These are phyloP conservation scores for Thermomucor indicae-seudaticae DNA, from an alignment of 371 early-diverging fungal genomes.

Conservation along the genomic window DNA sequence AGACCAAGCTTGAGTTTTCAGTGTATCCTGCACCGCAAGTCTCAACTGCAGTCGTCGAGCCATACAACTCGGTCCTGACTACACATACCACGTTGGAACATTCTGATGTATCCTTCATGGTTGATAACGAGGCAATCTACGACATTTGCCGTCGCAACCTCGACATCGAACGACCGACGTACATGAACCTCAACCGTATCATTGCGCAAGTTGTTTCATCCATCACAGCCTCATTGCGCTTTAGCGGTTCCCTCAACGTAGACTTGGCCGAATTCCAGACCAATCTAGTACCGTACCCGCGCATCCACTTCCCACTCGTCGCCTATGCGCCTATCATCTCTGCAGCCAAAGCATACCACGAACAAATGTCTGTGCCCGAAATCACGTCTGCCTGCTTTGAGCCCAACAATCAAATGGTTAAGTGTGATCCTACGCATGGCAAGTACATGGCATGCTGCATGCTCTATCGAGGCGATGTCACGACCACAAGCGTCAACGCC, in stretches of 20 bases:
- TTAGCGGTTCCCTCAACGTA: slow-evolving; percentile 94
- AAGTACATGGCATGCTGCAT: slow-evolving; percentile 96
- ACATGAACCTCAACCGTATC: slow-evolving; percentile 95
- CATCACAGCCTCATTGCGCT: slow-evolving; percentile 98
- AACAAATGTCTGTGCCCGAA: slow-evolving; percentile 83
- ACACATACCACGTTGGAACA: slow-evolving; percentile 96
- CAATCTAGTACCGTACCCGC: slow-evolving; percentile 95
- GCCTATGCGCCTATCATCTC: slow-evolving; percentile 92
- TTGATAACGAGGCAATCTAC: slow-evolving; percentile 95
- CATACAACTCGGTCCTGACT: slow-evolving; percentile 96
- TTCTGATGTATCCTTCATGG: slow-evolving; percentile 91
- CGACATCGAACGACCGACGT: slow-evolving; percentile 95
- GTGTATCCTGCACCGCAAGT: slow-evolving; percentile 99
- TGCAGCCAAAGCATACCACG: slow-evolving; percentile 88
- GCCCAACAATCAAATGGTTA: slow-evolving; percentile 94
- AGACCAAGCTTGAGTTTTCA: slow-evolving; percentile 98
- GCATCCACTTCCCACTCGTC: slow-evolving; percentile 93
- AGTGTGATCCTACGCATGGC: slow-evolving; percentile 90
- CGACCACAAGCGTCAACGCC: slow-evolving; percentile 78
- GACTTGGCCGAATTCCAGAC: slow-evolving; percentile 97
- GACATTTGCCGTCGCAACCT: slow-evolving; percentile 98
- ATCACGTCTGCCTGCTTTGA: slow-evolving; percentile 92
- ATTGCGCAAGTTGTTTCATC: slow-evolving; percentile 99
- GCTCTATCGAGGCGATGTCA: slow-evolving; percentile 91
- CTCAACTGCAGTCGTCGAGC: slow-evolving; percentile 96